phyloP scores from a whole-genome alignment of 305 asterid genomes.

The Solanum hybrid region DNA sequence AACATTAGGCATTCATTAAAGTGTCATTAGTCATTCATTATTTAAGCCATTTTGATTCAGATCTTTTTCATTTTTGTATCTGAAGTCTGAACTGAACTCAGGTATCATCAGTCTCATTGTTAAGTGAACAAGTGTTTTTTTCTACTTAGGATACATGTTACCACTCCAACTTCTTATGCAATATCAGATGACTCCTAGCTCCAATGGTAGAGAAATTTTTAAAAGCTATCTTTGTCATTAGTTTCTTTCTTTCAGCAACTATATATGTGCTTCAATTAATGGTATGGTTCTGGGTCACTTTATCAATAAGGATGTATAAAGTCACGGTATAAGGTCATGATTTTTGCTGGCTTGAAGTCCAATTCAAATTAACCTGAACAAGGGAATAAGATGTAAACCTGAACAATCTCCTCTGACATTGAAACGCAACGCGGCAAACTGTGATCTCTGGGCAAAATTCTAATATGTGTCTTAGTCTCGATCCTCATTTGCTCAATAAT shows the following conservation, averaged over 20 bases:
- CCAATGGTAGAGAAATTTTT: background rate
- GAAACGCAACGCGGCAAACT: conserved; percentile 76
- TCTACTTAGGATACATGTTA: background rate
- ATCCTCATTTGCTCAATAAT: conserved; percentile 90
- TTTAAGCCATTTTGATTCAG: background rate
- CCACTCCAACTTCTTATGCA: background rate
- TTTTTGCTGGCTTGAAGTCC: background rate
- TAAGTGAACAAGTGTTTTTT: background rate
- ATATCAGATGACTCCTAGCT: background rate
- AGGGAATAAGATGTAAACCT: conserved; percentile 46
- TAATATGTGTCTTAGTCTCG: conserved; percentile 79
- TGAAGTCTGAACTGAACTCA: background rate
- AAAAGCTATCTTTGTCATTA: background rate
- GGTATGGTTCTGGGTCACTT: background rate
- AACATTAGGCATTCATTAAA: background rate
- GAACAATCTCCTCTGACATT: conserved; percentile 94
- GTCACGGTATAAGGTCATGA: background rate
- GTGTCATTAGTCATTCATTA: background rate
- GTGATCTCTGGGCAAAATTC: conserved; percentile 75
- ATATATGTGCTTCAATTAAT: background rate
- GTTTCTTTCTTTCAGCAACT: background rate
- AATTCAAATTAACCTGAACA: conserved; percentile 1
- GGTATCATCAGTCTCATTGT: background rate
- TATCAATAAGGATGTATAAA: background rate
- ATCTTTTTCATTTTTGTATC: background rate